These are phyloP conservation scores for Rhizophlyctis rosea DNA, from an alignment of 192 early-diverging fungal genomes.

Conservation along the genomic window DNA sequence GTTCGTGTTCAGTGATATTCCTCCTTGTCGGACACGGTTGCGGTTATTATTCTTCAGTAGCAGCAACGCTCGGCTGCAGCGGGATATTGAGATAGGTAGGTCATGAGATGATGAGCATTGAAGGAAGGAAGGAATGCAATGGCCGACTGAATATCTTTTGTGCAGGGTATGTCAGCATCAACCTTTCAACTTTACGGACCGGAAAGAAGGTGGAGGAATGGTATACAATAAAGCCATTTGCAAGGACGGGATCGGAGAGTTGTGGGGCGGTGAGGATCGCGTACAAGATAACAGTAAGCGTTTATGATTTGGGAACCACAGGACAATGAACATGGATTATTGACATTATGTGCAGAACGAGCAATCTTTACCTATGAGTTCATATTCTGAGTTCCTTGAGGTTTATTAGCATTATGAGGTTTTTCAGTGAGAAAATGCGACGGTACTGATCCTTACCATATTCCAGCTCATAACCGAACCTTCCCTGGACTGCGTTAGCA, in stretches of 20 bases:
- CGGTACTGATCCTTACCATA: too few species aligned
- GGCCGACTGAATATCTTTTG: too few species aligned
- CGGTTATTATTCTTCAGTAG: conserved; percentile 29
- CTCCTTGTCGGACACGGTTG: conserved; percentile 26
- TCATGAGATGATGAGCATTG: too few species aligned
- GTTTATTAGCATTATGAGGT: too few species aligned
- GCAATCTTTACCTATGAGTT: conserved; percentile 27
- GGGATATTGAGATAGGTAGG: conserved; percentile 32
- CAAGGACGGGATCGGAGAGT: conserved; percentile 1
- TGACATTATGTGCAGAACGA: conserved; percentile 30
- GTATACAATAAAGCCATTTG: conserved; percentile 34
- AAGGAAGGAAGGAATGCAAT: too few species aligned
- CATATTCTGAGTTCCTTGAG: conserved; percentile 33
- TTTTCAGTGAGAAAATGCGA: too few species aligned
- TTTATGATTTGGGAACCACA: too few species aligned
- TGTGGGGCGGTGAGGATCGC: too few species aligned
- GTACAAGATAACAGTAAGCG: too few species aligned
- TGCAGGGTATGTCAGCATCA: conserved; percentile 43
- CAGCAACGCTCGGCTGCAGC: conserved; percentile 31
- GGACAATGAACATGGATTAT: too few species aligned
- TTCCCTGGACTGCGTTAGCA: conserved; percentile 30
- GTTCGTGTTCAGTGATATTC: conserved; percentile 36
- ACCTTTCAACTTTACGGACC: conserved; percentile 21
- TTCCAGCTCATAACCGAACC: conserved; percentile 31
- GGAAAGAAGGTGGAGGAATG: conserved; percentile 31